Conservation (phyloP, 73 alveolate species). For the Effrenium voratum region DNA sequence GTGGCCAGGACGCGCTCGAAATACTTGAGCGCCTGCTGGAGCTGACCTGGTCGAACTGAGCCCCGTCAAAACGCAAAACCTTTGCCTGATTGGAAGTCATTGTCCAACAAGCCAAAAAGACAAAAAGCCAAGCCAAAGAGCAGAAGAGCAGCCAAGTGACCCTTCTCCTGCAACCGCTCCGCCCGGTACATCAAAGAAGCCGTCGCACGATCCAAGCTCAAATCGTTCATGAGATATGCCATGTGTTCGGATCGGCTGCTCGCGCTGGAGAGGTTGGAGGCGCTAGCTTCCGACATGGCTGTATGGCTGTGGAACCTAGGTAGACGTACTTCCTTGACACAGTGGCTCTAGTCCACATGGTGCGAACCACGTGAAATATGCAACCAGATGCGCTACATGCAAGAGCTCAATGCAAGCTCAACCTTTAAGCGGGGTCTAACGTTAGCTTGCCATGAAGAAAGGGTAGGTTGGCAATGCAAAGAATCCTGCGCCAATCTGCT, state of each 20-base stretch:
- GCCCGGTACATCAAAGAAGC: slow-evolving; percentile 20
- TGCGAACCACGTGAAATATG: no score
- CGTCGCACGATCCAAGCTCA: slow-evolving; percentile 24
- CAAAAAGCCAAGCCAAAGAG: no score
- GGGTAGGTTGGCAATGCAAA: no score
- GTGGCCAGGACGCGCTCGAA: slow-evolving; percentile 22
- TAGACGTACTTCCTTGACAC: not conserved
- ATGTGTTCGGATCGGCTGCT: slow-evolving; percentile 25
- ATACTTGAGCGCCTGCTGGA: slow-evolving; percentile 11
- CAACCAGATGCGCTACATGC: no score
- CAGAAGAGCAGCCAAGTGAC: no score
- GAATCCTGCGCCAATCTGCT: not conserved
- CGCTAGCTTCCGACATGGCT: slow-evolving; percentile 22
- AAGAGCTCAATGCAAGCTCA: no score
- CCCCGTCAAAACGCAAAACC: no score
- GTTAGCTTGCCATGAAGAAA: no score
- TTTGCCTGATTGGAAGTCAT: no score
- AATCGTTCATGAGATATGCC: slow-evolving; percentile 16
- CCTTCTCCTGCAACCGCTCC: slow-evolving; percentile 32
- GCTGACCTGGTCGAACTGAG: no score
- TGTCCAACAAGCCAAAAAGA: no score
- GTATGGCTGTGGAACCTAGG: not conserved
- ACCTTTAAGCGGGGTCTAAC: no score
- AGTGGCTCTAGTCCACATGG: not conserved
- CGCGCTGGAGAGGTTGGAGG: slow-evolving; percentile 13